Base-by-base conservation (phyloP, 768 basidiomycete species). In the Suillus lakei region DNA sequence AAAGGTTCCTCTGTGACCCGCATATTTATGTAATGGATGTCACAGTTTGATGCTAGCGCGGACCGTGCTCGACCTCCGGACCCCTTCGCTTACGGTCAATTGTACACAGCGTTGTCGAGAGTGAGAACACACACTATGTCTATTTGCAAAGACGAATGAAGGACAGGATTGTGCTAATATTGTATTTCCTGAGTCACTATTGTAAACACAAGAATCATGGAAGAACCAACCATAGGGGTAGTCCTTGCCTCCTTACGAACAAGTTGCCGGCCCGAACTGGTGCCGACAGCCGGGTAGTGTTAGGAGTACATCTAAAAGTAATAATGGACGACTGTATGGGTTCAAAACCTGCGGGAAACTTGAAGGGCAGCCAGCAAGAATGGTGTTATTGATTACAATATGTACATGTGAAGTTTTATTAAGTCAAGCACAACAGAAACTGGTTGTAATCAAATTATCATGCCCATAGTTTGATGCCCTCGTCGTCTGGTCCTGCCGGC, bases 401-500 rank as follows among this genome's bases (percentile, higher is more conserved):
- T 39, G 38, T 34, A 58, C 16, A 32, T 50, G 48, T 26, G 15
- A 50, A 23, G 26, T 16, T 50, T 26, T 0, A 50, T 15, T 50
- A 3, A 16, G 48, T 15, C 26, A 5, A 23, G 13, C 48, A 23
- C 12, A 50, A 46, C 44, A 46, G 44, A 46, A 23, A 46, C 44
- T 46, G 10, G 5, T 16, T 50, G 48, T 26, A 15, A 50, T 50
- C 23, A 21, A 15, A 21, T 46, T 9, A 36, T 77, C 72, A 85
- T 28, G 83, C 81, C 69, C 78, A 85, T 64, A 67, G 69, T 72
- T 69, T 72, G 60, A 86, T 71, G 67, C 87, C 86, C 66, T 83
- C 81, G 36, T 73, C 72, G 36, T 73, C 72, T 5, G 86, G 86
- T 4, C 86, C 85, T 2, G 69, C 70, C 0, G 85, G 85, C 26